Evolutionary conservation across 306 rosid genomes (phyloP).

Genomic region (Mimosa pudica): DNA sequence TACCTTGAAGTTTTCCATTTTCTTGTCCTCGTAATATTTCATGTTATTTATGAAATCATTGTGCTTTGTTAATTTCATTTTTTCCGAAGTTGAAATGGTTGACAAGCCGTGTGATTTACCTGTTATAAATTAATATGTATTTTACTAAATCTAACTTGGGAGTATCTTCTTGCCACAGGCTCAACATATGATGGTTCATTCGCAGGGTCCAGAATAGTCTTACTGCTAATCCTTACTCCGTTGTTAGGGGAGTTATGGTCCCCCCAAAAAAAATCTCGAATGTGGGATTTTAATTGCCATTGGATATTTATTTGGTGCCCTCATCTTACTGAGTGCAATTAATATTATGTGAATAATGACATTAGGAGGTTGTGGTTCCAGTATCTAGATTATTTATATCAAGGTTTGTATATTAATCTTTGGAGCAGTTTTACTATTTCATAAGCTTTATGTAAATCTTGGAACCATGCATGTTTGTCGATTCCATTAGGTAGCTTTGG

Average conservation of each 20-base stretch:
- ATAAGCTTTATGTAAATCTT: conserved; percentile 30
- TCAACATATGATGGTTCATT: conserved; percentile 69
- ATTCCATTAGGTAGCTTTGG: conserved; percentile 20
- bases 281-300: conserved; percentile 26
- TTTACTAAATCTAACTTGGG: conserved; percentile 7
- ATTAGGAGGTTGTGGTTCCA: conserved; percentile 30
- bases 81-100: not conserved
- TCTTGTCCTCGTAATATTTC: not conserved
- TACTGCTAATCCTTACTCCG: not conserved
- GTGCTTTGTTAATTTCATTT: conserved; percentile 18
- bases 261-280: not conserved
- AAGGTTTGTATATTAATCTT: conserved; percentile 40
- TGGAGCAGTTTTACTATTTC: conserved; percentile 29
- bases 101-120: conserved; percentile 19
- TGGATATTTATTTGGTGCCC: conserved; percentile 33
- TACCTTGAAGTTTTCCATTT: not conserved
- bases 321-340: conserved; percentile 30
- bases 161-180: conserved; percentile 44
- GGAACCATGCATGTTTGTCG: conserved; percentile 31
- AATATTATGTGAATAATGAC: conserved; percentile 38
- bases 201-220: conserved; percentile 69
- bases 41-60: not conserved
- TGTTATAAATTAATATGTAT: not conserved
- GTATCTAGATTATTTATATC: conserved; percentile 31
- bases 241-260: not conserved